Conservation (phyloP, 2,329 filamentous ascomycete species). For the Alternaria burnsii region DNA sequence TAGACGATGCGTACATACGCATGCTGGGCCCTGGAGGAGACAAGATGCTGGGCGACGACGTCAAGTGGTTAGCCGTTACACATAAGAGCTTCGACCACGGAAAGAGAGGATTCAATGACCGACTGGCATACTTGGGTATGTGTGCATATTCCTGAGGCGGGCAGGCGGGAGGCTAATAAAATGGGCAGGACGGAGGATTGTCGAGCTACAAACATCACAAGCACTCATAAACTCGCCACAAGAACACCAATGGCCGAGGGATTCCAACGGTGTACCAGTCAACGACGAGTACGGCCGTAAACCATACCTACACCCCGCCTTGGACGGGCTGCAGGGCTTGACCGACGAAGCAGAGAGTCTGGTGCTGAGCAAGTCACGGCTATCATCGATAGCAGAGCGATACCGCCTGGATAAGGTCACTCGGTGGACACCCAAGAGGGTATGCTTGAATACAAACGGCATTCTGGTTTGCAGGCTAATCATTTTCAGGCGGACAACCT, state of each 20-base stretch:
- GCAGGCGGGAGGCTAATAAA: conserved; percentile 21
- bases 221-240: conserved; percentile 63
- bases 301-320: conserved; percentile 74
- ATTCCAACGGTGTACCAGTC: conserved; percentile 26
- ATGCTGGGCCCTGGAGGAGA: conserved; percentile 79
- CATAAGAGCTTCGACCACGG: conserved; percentile 99
- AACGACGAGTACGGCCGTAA: conserved; percentile 59
- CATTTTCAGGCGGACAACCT: conserved; percentile 69
- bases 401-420: conserved; percentile 79
- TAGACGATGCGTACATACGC: conserved; percentile 80
- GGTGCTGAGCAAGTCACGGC: conserved; percentile 69
- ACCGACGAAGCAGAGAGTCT: conserved; percentile 66
- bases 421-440: conserved; percentile 87
- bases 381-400: conserved; percentile 72
- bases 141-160: not conserved
- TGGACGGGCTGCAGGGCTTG: conserved; percentile 79
- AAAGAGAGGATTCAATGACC: conserved; percentile 91
- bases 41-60: conserved; percentile 81
- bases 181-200: conserved; percentile 66
- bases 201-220: conserved; percentile 71
- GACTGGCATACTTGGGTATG: conserved; percentile 85
- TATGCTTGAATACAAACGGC: conserved; percentile 55
- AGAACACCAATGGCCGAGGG: conserved; percentile 31
- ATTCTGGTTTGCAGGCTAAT: conserved; percentile 1
- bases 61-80: conserved; percentile 96